phyloP scores from a whole-genome alignment of 2,329 filamentous ascomycete genomes.

The Pseudocercospora fijiensis region DNA sequence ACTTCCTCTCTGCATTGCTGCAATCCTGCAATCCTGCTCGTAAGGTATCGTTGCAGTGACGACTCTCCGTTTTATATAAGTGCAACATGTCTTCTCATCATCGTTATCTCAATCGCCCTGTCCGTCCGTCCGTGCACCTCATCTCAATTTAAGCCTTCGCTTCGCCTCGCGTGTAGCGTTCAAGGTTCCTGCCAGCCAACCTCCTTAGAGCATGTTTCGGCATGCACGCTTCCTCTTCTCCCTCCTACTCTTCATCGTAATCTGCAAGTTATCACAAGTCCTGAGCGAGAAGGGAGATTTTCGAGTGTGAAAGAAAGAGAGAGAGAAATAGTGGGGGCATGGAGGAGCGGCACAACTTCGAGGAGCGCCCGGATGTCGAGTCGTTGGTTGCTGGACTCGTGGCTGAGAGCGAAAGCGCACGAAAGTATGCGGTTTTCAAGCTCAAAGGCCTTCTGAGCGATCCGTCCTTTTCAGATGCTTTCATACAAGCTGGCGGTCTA shows the following conservation, averaged over 20 bases:
- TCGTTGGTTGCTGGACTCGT: slow-evolving; percentile 55
- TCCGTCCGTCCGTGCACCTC: slow-evolving; percentile 8
- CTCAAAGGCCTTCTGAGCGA: slow-evolving; percentile 93
- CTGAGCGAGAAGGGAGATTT: slow-evolving; percentile 27
- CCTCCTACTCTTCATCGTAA: slow-evolving; percentile 46
- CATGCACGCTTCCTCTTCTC: slow-evolving; percentile 28
- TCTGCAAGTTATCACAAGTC: slow-evolving; percentile 50
- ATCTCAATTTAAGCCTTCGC: slow-evolving; percentile 3
- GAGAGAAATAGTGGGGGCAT: slow-evolving; percentile 31
- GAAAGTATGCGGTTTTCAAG: slow-evolving; percentile 99
- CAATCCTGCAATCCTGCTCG: neutral
- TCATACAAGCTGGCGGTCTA: slow-evolving; percentile 86
- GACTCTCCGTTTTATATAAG: neutral
- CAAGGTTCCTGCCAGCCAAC: neutral
- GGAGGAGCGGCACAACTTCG: slow-evolving; percentile 34
- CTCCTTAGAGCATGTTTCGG: slow-evolving; percentile 24
- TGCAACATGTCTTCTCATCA: neutral
- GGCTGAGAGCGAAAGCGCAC: slow-evolving; percentile 77
- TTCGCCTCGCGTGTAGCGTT: slow-evolving; percentile 8
- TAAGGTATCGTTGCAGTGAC: neutral
- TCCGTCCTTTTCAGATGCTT: slow-evolving; percentile 92
- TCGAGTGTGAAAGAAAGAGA: slow-evolving; percentile 11
- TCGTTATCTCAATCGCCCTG: neutral
- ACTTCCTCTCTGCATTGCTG: neutral
- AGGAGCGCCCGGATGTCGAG: slow-evolving; percentile 36